Evolutionary conservation across 345 rosid species (phyloP).

Genomic region (Kernera saxatilis): DNA sequence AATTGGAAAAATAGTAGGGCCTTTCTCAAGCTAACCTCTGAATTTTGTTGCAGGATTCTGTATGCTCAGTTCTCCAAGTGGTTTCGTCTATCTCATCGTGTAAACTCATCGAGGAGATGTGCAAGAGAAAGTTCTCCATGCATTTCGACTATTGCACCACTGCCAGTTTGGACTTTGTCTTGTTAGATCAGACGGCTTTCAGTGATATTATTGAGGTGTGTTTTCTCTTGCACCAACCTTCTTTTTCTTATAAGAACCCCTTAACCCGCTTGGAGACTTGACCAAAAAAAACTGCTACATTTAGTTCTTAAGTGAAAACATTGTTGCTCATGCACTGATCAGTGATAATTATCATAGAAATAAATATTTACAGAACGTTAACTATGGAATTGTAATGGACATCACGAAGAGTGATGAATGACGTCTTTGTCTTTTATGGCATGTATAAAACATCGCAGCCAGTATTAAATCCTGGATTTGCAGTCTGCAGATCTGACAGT

Average conservation of each 20-base stretch:
- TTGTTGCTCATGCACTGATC: neutral
- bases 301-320: neutral
- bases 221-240: conserved; percentile 3
- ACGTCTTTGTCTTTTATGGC: neutral
- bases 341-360: neutral
- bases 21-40: conserved; percentile 65
- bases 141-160: conserved; percentile 94
- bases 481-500: conserved; percentile 94
- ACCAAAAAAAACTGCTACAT: neutral
- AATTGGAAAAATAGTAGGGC: conserved; percentile 56
- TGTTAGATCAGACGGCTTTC: conserved; percentile 68
- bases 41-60: conserved; percentile 98
- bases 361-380: neutral
- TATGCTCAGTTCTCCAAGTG: conserved; percentile 75
- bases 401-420: neutral
- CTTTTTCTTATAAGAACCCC: neutral
- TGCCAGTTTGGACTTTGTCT: conserved; percentile 68
- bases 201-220: conserved; percentile 72
- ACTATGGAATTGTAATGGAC: neutral
- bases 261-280: neutral
- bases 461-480: conserved; percentile 27
- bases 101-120: conserved; percentile 81
- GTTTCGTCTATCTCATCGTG: conserved; percentile 81
- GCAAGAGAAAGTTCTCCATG: conserved; percentile 78
- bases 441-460: neutral